These are phyloP conservation scores for Platismatia glauca DNA, from an alignment of 495 filamentous ascomycete species.

Conservation along the genomic window DNA sequence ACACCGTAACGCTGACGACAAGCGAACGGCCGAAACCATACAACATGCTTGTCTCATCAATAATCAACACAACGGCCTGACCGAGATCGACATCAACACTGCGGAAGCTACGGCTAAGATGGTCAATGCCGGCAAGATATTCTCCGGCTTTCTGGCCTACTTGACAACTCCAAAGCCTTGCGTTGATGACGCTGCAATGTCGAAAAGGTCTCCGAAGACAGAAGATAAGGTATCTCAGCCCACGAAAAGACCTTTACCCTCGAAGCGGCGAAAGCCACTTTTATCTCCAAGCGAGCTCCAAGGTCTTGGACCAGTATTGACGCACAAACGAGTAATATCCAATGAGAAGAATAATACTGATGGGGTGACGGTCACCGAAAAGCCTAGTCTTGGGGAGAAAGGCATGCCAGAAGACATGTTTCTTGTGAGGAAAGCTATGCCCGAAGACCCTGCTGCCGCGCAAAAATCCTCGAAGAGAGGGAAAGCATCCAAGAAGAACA, in stretches of 20 bases:
- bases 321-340: neutral
- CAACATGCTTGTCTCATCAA: neutral
- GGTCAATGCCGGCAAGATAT: constrained; percentile 9
- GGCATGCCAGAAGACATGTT: neutral
- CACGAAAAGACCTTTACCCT: neutral
- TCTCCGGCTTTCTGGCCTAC: neutral
- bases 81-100: constrained; percentile 6
- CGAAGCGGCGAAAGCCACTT: neutral
- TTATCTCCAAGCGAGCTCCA: neutral
- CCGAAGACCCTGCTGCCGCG: neutral
- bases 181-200: neutral
- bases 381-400: neutral
- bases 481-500: neutral
- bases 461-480: neutral
- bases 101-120: constrained; percentile 8
- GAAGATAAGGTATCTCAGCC: neutral
- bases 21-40: neutral
- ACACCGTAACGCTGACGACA: neutral
- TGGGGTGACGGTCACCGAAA: neutral
- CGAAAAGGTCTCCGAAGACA: neutral
- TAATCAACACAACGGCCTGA: neutral
- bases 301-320: neutral
- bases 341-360: neutral
- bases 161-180: neutral
- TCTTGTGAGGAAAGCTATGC: neutral